Evolutionary conservation across 768 basidiomycete genomes (phyloP), one percentile per base, ranked within the genome.

Genomic region (Agrocybe chaxingu): DNA sequence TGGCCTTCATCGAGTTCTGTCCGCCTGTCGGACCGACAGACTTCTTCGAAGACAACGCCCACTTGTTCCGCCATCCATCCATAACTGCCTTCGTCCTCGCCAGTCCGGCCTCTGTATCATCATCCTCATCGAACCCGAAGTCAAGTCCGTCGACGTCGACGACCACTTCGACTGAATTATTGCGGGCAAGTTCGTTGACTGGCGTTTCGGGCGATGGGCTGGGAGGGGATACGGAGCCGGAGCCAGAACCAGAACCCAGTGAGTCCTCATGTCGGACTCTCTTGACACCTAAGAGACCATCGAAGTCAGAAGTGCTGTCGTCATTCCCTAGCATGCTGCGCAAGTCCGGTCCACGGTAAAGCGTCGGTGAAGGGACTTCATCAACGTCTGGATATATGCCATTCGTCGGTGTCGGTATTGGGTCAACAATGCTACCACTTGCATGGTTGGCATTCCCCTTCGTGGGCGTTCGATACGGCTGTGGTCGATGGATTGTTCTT

Each of bases 191-290:
- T 32, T 36, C 39, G 16, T 45, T 33, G 5, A 24, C 18, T 7
- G 54, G 52, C 3, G 71, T 71, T 47, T 63, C 59, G n/a, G 70
- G 75, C n/a, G 74, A 73, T 4, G 70, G 65, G 13, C 68, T 62
- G 12, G 63, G 68, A 16, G 71, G 52, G 1, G 63, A 54, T 10
- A 69, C 59, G 10, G 63, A 66, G 5, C 54, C 62, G 30, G 56
- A 65, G 10, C 32, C 52, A 36, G 55, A 55, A 30, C 46, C 51
- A 50, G 38, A 24, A 12, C 30, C 40, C 13, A 16, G 33, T 4
- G 29, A 31, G 5, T 44, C 5, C 24, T 41, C 39, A 42, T 38
- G 2, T 51, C 51, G 38, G 53, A 40, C 51, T 60, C 38, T 36
- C 48, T 49, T 6, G 36, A 18, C 29, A 31, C 47, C 46, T 29